Evolutionary conservation across 257 asterid species (phyloP).

Genomic region (Handroanthus guayacan): DNA sequence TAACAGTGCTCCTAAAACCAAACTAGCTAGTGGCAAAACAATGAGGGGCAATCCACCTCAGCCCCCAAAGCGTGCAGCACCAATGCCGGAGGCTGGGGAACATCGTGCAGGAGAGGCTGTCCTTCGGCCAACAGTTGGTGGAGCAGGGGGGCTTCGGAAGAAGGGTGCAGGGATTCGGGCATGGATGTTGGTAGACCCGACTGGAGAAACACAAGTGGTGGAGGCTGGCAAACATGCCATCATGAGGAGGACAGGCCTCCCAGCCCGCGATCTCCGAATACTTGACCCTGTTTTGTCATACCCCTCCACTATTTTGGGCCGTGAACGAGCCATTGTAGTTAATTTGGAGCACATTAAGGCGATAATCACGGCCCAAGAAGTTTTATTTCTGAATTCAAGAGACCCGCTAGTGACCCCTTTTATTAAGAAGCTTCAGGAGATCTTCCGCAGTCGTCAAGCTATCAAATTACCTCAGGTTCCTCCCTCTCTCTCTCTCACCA

Average conservation of each 20-base stretch:
- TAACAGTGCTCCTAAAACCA: too few relatives aligned
- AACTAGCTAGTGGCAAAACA: too few relatives aligned
- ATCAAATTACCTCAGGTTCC: slow-evolving; percentile 25
- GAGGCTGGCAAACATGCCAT: slow-evolving; percentile 85
- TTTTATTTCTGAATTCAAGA: slow-evolving; percentile 65
- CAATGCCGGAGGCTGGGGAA: slow-evolving; percentile 43
- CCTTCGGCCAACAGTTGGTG: slow-evolving; percentile 38
- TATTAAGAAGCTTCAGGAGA: slow-evolving; percentile 62
- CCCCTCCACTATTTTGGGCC: slow-evolving; percentile 77
- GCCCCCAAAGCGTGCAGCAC: slow-evolving; percentile 35
- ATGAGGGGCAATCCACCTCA: slow-evolving; percentile 21
- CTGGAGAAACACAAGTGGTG: slow-evolving; percentile 67
- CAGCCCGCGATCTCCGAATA: slow-evolving; percentile 90
- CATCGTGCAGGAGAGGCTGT: slow-evolving; percentile 28
- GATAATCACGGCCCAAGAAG: slow-evolving; percentile 76
- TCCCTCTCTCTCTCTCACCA: background rate
- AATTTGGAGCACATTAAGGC: slow-evolving; percentile 82
- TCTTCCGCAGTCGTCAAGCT: slow-evolving; percentile 64
- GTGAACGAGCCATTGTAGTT: slow-evolving; percentile 81
- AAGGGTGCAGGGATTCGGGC: slow-evolving; percentile 65
- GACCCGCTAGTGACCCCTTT: slow-evolving; percentile 83
- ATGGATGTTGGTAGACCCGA: slow-evolving; percentile 68
- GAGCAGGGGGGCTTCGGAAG: slow-evolving; percentile 51
- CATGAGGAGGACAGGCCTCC: slow-evolving; percentile 83
- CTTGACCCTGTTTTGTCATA: slow-evolving; percentile 77